Conservation (phyloP, 1,284 basidiomycete species). For the Phenoliferia sp. region DNA sequence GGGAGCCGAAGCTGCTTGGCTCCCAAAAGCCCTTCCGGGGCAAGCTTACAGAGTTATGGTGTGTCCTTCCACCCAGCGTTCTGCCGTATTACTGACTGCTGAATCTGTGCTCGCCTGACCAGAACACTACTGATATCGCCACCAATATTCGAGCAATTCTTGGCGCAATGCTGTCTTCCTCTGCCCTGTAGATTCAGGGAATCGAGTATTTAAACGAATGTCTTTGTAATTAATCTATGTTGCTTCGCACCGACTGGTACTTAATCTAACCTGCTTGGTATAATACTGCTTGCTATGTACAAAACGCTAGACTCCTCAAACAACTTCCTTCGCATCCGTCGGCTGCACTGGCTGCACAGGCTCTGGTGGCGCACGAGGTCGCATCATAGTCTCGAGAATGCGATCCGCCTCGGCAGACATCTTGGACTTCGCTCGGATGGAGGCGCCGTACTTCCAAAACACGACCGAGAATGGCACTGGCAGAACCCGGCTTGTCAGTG, state of each 20-base stretch:
- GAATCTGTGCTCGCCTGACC: not conserved
- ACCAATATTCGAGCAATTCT: slow-evolving; percentile 24
- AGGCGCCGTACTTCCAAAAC: not conserved
- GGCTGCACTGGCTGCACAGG: not conserved
- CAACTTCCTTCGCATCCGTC: not conserved
- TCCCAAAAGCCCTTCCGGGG: slow-evolving; percentile 26
- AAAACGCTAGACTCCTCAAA: too few relatives aligned
- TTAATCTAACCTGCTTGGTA: too few relatives aligned
- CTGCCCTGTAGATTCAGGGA: slow-evolving; percentile 6
- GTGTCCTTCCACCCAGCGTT: not conserved
- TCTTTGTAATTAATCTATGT: too few relatives aligned
- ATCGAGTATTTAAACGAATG: not conserved
- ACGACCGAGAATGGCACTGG: not conserved
- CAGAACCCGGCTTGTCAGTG: too few relatives aligned
- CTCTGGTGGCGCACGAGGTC: not conserved
- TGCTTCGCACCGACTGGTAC: too few relatives aligned
- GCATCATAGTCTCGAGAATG: not conserved
- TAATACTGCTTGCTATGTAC: too few relatives aligned
- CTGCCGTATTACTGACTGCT: not conserved
- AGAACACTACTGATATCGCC: slow-evolving; percentile 26
- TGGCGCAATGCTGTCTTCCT: slow-evolving; percentile 16
- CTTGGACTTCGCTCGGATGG: not conserved
- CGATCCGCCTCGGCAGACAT: not conserved
- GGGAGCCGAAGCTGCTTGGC: slow-evolving; percentile 28
- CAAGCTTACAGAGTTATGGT: slow-evolving; percentile 21